These are phyloP conservation scores for Paramecium sonneborni DNA, from an alignment of 73 alveolate species.

Conservation along the genomic window DNA sequence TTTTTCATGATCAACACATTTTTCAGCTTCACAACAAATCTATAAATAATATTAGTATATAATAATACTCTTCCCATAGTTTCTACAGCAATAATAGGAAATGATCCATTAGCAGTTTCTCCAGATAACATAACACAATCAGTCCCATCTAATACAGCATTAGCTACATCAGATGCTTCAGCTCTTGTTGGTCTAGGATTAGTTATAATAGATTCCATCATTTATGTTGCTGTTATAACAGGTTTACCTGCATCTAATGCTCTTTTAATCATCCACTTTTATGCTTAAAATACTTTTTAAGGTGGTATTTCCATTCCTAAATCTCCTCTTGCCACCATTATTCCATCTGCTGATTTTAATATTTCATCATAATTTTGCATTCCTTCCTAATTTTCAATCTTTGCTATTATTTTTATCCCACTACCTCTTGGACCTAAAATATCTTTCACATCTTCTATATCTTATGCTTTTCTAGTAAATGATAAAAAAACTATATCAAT, in stretches of 20 bases:
- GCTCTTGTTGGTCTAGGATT: constrained; percentile 99
- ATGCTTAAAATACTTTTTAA: constrained; percentile 93
- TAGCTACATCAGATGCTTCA: constrained; percentile 98
- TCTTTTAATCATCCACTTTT: constrained; percentile 94
- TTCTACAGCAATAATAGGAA: constrained; percentile 87
- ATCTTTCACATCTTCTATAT: constrained; percentile 89
- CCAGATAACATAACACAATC: constrained; percentile 98
- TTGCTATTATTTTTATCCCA: constrained; percentile 87
- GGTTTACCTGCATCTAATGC: constrained; percentile 94
- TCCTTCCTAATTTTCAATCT: constrained; percentile 98
- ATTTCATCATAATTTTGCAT: constrained; percentile 96
- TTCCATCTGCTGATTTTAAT: constrained; percentile 96
- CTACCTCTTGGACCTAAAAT: constrained; percentile 91
- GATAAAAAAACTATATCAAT: constrained; percentile 92
- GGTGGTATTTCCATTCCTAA: constrained; percentile 99
- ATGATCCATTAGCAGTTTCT: constrained; percentile 95
- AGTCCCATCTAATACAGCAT: constrained; percentile 98
- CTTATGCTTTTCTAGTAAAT: constrained; percentile 91
- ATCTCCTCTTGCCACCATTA: constrained; percentile 99
- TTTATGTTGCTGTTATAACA: constrained; percentile 97
- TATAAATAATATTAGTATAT: not conserved
- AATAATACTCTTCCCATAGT: constrained; percentile 71
- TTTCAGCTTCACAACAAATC: constrained; percentile 85
- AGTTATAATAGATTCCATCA: constrained; percentile 96
- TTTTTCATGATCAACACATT: constrained; percentile 54